Conservation (phyloP, 441 rosid species). For the Rhodomyrtus psidioides region DNA sequence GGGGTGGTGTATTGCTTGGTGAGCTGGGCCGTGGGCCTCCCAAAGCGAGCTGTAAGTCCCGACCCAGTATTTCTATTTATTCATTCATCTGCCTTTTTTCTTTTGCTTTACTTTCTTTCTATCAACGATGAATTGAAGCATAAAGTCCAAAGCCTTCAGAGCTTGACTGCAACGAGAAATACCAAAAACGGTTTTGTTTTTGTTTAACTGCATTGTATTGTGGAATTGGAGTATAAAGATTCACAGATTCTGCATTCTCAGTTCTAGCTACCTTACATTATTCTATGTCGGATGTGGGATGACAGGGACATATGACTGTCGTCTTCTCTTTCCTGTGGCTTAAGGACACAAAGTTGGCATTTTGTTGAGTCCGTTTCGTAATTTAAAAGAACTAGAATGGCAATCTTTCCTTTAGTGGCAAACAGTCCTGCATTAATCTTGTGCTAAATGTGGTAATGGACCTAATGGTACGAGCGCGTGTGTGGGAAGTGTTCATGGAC, state of each 20-base stretch:
- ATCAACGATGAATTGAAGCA: background rate
- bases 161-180: background rate
- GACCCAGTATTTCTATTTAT: background rate
- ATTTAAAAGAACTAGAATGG: background rate
- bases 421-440: background rate
- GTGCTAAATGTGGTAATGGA: background rate
- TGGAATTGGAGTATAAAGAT: background rate
- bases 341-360: background rate
- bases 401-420: background rate
- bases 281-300: background rate
- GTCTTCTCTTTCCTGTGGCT: background rate
- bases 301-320: background rate
- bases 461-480: background rate
- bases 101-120: background rate
- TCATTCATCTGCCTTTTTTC: background rate
- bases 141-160: background rate
- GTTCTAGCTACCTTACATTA: background rate
- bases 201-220: background rate
- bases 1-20: constrained; percentile 84
- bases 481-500: background rate
- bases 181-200: background rate
- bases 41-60: constrained; percentile 85
- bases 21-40: constrained; percentile 92
- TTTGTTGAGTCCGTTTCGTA: background rate
- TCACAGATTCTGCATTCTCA: background rate